Base-by-base conservation (phyloP, 371 early-diverging fungal genomes). In the Zychaea mexicana region DNA sequence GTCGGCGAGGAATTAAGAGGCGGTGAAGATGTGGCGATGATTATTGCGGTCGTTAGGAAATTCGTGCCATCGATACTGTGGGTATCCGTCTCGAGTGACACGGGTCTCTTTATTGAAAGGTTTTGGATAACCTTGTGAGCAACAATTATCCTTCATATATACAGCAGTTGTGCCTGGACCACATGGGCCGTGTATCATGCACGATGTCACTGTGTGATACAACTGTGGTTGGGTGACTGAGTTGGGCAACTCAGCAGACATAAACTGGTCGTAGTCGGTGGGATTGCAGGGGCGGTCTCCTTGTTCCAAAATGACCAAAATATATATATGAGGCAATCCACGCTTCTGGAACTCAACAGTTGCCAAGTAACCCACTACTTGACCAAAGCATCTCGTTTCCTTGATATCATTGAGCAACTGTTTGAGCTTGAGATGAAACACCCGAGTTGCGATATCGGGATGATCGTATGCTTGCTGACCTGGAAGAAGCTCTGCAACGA, bases 181-280 rank as follows among this genome's bases (percentile, higher is more conserved):
- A 61, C 74, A 78, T 26, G 71, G 73, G 3, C 70, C 75, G 66
- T 78, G 77, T 12, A 77, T 57, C 73, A 81, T 77, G 1, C 49
- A 31, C 2, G 15, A 61, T 3, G 19, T 63, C 0, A 77, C 73
- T 5, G 73, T 76, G 26, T 66, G 56, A 39, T 71, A 71, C 21
- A 63, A 42, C 8, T 53, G 32, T 7, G 77, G 76, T 36, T 68
- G 27, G 2, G 1, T 2, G 4, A 26, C 31, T 6, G 17, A 59
- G 1, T n/a, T n/a, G n/a, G 73, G 76, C 15, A 74, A 63, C n/a
- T 76, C 72, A 12, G 78, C 77, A 3, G 69, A 70, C 0, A 75
- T 47, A 22, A 73, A 56, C 0, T n/a, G 28, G 33, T 76, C 70
- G 64, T 57, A 65, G 30, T 74, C 66, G 2, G 64, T 70, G 45